Evolutionary conservation across 2,329 filamentous ascomycete species (phyloP), one percentile per base, ranked within the genome.

Genomic region (Coleophoma eucalyptorum): DNA sequence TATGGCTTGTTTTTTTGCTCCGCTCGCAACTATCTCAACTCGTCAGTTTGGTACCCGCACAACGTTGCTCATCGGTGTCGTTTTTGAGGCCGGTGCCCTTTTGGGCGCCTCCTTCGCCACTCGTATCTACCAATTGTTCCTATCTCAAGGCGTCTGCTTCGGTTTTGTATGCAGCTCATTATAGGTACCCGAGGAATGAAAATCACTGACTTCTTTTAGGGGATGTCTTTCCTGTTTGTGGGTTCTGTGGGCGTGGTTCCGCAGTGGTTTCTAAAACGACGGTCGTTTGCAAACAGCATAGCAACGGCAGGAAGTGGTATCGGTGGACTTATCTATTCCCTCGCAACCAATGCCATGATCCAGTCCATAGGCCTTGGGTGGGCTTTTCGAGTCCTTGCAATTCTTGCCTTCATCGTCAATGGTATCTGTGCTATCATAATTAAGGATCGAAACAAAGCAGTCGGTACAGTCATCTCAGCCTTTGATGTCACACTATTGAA

Each of bases 191-290:
- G 42, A n/a, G 6, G 42, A 26, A 12, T n/a, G 1, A 8, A 20
- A 44, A 26, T 26, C 6, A n/a, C 26, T 26, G 31, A 15, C 18
- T 31, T 12, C 20, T 10, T 11, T n/a, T 31, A 44, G 42, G 89
- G 88, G 3, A 86, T 93, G 78, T 89, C 89, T 0, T 85, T 92
- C 51, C 72, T 86, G 10, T 93, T 91, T 56, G 75, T 84, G 0
- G 75, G 75, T 89, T 91, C 71, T 3, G 77, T 81, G 1, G 76
- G 75, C 1, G 74, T 85, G 2, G 68, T 80, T 0, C 76, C 82
- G 0, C 81, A 84, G 56, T 86, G 82, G 81, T 86, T 86, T 55
- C 71, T 71, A 0, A 78, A 72, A 2, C 69, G 69, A 15, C 70
- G 80, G 0, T 77, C 73, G 19, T 69, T 86, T 2, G 81, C 81